Percentiles rank a stretch among this genome's conserved stretches.
Evolutionary conservation across 164 flowering plant species (phyloP).

Genomic region (Tinospora cordifolia): DNA sequence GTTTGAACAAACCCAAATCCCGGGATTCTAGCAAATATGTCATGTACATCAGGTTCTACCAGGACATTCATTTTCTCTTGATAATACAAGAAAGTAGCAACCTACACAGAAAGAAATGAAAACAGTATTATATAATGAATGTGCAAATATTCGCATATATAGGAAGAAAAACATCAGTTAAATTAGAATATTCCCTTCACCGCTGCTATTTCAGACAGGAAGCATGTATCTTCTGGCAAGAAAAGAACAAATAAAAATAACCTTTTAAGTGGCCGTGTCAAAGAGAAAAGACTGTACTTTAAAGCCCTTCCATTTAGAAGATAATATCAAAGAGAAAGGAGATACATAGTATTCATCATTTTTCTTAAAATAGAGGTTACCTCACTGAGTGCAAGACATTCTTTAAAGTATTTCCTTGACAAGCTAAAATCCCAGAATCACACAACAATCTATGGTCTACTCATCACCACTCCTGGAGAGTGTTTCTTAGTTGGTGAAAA

Average conservation of each 20-base stretch:
- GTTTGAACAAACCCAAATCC: slow-evolving; percentile 99
- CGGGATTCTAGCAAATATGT: slow-evolving; percentile 93
- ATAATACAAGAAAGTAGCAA: slow-evolving; percentile 75
- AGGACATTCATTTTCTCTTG: slow-evolving; percentile 95
- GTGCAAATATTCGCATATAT: neutral
- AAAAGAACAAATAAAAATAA: neutral
- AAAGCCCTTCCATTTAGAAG: neutral
- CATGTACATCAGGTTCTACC: slow-evolving; percentile 98
- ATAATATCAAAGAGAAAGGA: neutral
- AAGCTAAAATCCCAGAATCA: neutral
- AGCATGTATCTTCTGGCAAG: neutral
- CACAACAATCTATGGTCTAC: neutral
- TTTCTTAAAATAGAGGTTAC: too few species aligned
- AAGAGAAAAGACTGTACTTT: neutral
- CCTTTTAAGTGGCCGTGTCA: neutral
- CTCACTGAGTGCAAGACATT: neutral
- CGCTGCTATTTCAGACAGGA: neutral
- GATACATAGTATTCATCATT: too few species aligned
- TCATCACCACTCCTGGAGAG: neutral
- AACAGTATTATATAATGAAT: neutral
- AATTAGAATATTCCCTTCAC: neutral
- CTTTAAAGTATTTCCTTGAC: neutral
- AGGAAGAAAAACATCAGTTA: neutral
- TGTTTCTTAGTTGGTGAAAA: neutral
- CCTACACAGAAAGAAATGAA: slow-evolving; percentile 38